phyloP scores from a whole-genome alignment of 768 basidiomycete species.

The Collybia sordida region DNA sequence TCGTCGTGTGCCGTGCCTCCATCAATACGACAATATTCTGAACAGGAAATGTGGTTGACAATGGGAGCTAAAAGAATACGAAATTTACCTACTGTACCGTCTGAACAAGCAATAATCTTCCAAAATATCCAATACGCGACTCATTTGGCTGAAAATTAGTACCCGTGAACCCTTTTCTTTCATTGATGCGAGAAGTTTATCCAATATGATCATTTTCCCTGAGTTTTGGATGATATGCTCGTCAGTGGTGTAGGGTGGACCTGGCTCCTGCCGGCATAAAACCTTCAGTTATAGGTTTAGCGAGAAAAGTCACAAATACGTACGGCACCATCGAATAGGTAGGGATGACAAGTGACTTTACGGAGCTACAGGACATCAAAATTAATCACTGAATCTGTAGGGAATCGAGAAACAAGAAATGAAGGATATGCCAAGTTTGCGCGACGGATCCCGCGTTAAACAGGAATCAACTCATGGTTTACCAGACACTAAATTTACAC shows the following conservation, averaged over 20 bases:
- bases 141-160: conserved; percentile 99
- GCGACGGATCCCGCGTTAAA: too few relatives aligned
- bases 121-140: conserved; percentile 94
- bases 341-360: conserved; percentile 89
- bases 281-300: not conserved
- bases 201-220: conserved; percentile 97
- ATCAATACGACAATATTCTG: conserved; percentile 96
- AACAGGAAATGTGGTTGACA: not conserved
- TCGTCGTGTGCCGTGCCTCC: conserved; percentile 96
- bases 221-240: conserved; percentile 93
- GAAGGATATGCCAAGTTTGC: too few relatives aligned
- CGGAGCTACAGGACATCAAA: conserved; percentile 44
- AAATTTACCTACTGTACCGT: conserved; percentile 66
- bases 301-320: conserved; percentile 15
- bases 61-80: conserved; percentile 2
- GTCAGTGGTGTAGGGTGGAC: conserved; percentile 97
- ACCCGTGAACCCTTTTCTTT: conserved; percentile 92
- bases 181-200: conserved; percentile 87
- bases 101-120: conserved; percentile 97
- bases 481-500: not conserved
- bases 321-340: conserved; percentile 91
- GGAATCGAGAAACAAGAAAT: not conserved
- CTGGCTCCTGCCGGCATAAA: conserved; percentile 72
- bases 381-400: not conserved
- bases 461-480: too few relatives aligned